Evolutionary conservation across 2,329 filamentous ascomycete genomes (phyloP), one percentile per base, ranked within the genome.

Genomic region (Blastomyces emzantsi): DNA sequence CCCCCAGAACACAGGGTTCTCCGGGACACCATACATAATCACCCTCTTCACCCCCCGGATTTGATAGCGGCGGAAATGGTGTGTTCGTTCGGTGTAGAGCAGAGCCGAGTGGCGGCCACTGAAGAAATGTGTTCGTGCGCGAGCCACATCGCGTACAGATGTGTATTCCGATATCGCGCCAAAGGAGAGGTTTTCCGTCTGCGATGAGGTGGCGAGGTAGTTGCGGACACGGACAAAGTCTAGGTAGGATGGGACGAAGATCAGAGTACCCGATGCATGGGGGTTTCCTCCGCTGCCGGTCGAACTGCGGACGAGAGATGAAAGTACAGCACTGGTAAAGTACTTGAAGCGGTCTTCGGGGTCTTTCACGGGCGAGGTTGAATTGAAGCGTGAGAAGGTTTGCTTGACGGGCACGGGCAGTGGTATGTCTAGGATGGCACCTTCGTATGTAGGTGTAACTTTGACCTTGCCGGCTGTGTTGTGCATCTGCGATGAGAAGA

Each of bases 181-280:
- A 73, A 97, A 95, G 0, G 87, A 80, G 65, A 87, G 75, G 65
- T 85, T 80, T 33, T 78, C 76, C 3, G 82, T 83, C 58, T 80
- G 77, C 0, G 79, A 71, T 0, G 87, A 87, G 39, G 87, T 92
- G 61, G 92, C 87, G 71, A 99, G 92, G 77, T 92, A 90, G 78
- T 97, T 99, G 62, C 94, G 87, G 64, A 99, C 83, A 52, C 92
- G 89, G 54, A 97, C 89, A 74, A 97, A 97, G 78, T 99, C 94
- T 65, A 97, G 87, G 76, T 97, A 97, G 0, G 89, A 92, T 0
- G 94, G 92, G 60, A 97, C 87, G 78, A 96, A 97, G 71, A 99
- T 82, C 19, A 99, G 80, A 0, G 90, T 90, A 43, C 94, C 92
- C 1, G 81, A 78, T 0, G 82, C 79, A 63, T 86, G 84, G 65